Evolutionary conservation across 1,284 basidiomycete genomes (phyloP).

Genomic region (Mycena citricolor): DNA sequence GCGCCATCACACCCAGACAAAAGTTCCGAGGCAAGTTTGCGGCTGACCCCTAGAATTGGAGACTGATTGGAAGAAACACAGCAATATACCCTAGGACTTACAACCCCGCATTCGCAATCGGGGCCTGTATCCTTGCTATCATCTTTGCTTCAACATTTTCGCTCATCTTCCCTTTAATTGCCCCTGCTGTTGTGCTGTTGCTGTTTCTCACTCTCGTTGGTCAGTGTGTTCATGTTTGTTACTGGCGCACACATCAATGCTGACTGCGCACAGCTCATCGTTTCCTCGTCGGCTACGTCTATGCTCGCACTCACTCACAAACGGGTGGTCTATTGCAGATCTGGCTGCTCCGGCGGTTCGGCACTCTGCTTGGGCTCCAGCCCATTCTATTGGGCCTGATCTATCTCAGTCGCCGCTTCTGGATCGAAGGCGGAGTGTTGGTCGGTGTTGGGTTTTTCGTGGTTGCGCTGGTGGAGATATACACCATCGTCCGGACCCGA

Average conservation of each 20-base stretch:
- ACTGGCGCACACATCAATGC: neutral
- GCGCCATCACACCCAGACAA: slow-evolving; percentile 72
- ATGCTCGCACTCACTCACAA: slow-evolving; percentile 65
- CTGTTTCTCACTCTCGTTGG: slow-evolving; percentile 70
- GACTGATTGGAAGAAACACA: slow-evolving; percentile 30
- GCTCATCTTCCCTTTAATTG: slow-evolving; percentile 75
- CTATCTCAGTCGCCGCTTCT: slow-evolving; percentile 61
- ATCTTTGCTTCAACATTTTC: slow-evolving; percentile 71
- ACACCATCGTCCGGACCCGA: slow-evolving; percentile 49
- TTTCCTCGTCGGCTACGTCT: slow-evolving; percentile 74
- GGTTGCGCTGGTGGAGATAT: slow-evolving; percentile 57
- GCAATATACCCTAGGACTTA: slow-evolving; percentile 74
- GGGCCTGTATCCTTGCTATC: slow-evolving; percentile 65
- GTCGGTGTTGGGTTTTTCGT: slow-evolving; percentile 54
- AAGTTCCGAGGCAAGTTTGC: slow-evolving; percentile 65
- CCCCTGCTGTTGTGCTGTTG: slow-evolving; percentile 66
- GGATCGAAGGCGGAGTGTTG: slow-evolving; percentile 69
- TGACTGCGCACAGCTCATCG: slow-evolving; percentile 54
- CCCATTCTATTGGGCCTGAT: slow-evolving; percentile 74
- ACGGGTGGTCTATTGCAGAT: slow-evolving; percentile 72
- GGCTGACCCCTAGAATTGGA: slow-evolving; percentile 11
- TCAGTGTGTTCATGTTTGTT: slow-evolving; percentile 34
- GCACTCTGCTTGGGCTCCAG: slow-evolving; percentile 63
- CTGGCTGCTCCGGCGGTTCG: slow-evolving; percentile 72
- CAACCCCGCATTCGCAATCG: slow-evolving; percentile 63